These are phyloP conservation scores for Komagataella ulmi DNA, from an alignment of 805 yeast species.

Conservation along the genomic window DNA sequence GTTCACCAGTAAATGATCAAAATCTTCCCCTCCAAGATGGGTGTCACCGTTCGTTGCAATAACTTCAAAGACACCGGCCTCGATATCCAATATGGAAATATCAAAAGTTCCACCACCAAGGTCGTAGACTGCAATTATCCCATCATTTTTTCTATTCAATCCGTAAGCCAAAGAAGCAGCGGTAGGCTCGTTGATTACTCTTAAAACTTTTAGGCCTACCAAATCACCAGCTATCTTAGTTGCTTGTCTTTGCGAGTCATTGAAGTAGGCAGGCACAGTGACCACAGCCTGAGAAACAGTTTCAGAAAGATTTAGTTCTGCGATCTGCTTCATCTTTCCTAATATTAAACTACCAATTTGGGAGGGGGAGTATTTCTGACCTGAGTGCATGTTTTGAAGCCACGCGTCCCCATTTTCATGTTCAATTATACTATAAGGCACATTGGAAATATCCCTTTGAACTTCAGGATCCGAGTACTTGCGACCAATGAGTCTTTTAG, in stretches of 20 bases:
- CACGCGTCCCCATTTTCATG: constrained; percentile 93
- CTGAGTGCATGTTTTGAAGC: constrained; percentile 67
- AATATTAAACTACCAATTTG: constrained; percentile 90
- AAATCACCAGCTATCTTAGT: constrained; percentile 93
- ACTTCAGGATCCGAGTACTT: constrained; percentile 84
- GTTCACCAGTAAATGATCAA: constrained; percentile 73
- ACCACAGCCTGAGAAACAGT: constrained; percentile 79
- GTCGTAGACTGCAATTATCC: constrained; percentile 82
- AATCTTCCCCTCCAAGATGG: constrained; percentile 84
- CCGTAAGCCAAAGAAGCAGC: constrained; percentile 93
- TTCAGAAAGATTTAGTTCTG: constrained; percentile 71
- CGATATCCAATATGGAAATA: constrained; percentile 89
- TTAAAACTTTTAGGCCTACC: constrained; percentile 77
- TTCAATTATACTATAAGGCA: constrained; percentile 84
- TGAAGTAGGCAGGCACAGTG: constrained; percentile 82
- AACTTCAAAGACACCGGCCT: constrained; percentile 94
- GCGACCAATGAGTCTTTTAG: constrained; percentile 90
- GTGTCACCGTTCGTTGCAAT: constrained; percentile 92
- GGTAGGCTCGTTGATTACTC: constrained; percentile 83
- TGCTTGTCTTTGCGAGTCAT: constrained; percentile 84
- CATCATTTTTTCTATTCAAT: constrained; percentile 57
- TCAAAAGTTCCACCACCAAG: constrained; percentile 98
- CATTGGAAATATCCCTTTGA: constrained; percentile 76
- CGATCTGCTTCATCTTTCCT: constrained; percentile 92
- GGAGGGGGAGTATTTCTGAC: constrained; percentile 82